phyloP scores from a whole-genome alignment of 2,329 filamentous ascomycete species.

The Neopestalotiopsis sp. region DNA sequence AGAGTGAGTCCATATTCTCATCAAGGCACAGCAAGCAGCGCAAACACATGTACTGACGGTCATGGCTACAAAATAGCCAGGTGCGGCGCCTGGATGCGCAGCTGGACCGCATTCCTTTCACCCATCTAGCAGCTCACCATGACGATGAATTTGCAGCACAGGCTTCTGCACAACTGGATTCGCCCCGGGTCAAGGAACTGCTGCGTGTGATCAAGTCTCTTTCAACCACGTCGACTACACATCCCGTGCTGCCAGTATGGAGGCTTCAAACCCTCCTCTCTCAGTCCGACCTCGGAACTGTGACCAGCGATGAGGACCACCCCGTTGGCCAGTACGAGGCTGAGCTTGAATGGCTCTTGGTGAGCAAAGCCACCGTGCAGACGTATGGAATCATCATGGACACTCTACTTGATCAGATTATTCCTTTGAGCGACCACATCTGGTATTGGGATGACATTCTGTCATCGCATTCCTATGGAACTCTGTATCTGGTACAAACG shows the following conservation, averaged over 20 bases:
- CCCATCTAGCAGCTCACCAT: conserved; percentile 45
- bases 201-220: conserved; percentile 72
- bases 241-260: conserved; percentile 62
- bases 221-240: conserved; percentile 70
- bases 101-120: conserved; percentile 65
- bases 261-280: conserved; percentile 67
- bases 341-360: conserved; percentile 87
- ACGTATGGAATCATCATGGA: conserved; percentile 82
- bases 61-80: conserved; percentile 47
- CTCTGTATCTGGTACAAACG: conserved; percentile 85
- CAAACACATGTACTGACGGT: conserved; percentile 11
- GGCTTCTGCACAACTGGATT: conserved; percentile 49
- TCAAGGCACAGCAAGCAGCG: too few species aligned
- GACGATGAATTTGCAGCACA: conserved; percentile 37
- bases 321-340: conserved; percentile 62
- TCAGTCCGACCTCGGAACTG: conserved; percentile 61
- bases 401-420: conserved; percentile 80
- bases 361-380: conserved; percentile 92
- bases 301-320: conserved; percentile 30
- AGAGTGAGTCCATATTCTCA: conserved; percentile 44
- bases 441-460: conserved; percentile 96
- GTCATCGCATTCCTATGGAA: conserved; percentile 77
- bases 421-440: conserved; percentile 83
- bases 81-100: conserved; percentile 68
- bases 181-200: conserved; percentile 63